Evolutionary conservation across 108 stramenopile species (phyloP).

Genomic region (Schizochytrium sp.): DNA sequence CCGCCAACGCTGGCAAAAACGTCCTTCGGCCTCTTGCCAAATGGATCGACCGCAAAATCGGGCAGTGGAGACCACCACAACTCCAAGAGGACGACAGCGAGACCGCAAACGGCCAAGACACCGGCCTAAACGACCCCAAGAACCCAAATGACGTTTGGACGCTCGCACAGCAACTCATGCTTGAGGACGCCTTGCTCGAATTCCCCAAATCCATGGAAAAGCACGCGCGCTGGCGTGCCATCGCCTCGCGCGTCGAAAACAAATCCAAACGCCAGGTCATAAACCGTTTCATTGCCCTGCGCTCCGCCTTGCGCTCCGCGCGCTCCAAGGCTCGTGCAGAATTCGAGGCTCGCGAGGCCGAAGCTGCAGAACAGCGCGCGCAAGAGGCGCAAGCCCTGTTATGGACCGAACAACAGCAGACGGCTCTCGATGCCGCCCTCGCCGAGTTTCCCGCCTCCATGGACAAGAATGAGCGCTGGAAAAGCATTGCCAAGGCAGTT

Average conservation of each 20-base stretch:
- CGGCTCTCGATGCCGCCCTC: conserved; percentile 71
- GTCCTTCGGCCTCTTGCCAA: not conserved
- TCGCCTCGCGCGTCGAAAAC: not conserved
- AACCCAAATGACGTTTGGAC: not conserved
- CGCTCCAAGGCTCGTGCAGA: not conserved
- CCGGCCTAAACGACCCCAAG: not conserved
- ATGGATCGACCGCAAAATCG: not conserved
- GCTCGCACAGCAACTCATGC: not conserved
- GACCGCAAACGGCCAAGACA: not conserved
- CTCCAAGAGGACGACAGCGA: not conserved
- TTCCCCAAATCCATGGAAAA: conserved; percentile 10
- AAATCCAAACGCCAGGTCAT: not conserved
- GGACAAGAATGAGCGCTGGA: conserved; percentile 96
- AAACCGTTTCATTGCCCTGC: not conserved
- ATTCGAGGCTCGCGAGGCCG: not conserved
- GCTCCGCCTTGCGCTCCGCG: not conserved
- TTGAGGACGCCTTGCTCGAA: not conserved
- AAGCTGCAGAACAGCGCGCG: not conserved
- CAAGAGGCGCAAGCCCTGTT: not conserved
- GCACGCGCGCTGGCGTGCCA: not conserved
- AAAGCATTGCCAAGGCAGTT: conserved; percentile 70
- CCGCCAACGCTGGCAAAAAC: not conserved
- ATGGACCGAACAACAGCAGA: conserved; percentile 86
- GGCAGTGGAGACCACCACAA: not conserved
- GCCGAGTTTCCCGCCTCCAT: conserved; percentile 70